These are phyloP conservation scores for Bisporella sp. DNA, from an alignment of 2,329 filamentous ascomycete species.

Conservation along the genomic window DNA sequence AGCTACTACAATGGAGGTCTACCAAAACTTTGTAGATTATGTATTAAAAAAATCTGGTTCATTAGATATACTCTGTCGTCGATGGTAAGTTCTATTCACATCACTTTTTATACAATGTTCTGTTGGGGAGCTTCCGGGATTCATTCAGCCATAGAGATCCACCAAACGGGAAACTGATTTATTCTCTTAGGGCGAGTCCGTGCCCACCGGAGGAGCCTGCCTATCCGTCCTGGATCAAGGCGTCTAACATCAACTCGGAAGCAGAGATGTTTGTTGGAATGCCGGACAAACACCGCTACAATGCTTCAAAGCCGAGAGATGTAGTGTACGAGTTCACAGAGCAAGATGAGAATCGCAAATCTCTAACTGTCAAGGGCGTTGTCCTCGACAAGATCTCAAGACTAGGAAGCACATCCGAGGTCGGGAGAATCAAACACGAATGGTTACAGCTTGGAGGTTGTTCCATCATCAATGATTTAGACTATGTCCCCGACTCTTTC, in stretches of 20 bases:
- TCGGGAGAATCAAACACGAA: background rate
- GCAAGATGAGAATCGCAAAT: background rate
- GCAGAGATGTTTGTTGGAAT: background rate
- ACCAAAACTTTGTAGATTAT: background rate
- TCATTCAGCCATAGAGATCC: too few species aligned
- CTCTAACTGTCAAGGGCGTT: background rate
- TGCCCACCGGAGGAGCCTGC: too few species aligned
- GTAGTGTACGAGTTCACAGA: background rate
- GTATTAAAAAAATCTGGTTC: background rate
- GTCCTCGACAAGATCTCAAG: background rate
- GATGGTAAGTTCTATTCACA: background rate
- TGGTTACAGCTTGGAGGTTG: background rate
- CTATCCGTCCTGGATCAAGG: too few species aligned
- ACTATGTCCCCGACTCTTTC: background rate
- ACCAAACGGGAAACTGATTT: too few species aligned
- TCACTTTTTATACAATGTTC: too few species aligned
- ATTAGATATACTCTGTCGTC: background rate
- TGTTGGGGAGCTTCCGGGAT: too few species aligned
- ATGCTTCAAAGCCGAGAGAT: background rate
- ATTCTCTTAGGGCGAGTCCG: too few species aligned
- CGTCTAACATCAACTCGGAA: background rate
- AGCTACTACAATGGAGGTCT: background rate
- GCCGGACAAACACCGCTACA: background rate
- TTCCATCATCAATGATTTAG: background rate
- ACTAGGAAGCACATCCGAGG: background rate